Evolutionary conservation across 2,329 filamentous ascomycete species (phyloP).

Genomic region (Dichotomopilus funicola): DNA sequence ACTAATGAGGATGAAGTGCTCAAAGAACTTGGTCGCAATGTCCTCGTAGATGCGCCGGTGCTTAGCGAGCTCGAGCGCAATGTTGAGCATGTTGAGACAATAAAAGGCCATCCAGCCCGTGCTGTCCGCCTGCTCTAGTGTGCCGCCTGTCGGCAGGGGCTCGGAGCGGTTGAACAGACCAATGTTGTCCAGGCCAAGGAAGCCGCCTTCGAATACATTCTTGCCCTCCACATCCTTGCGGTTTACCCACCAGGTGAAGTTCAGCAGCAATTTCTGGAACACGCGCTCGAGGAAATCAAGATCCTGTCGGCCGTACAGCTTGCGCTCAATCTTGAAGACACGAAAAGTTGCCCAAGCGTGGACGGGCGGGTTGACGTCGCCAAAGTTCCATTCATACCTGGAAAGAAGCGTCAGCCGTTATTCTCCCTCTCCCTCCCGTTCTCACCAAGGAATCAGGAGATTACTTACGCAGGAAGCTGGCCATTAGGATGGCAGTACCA

Average conservation of each 20-base stretch:
- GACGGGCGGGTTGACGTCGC: conserved; percentile 92
- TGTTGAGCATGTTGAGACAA: conserved; percentile 94
- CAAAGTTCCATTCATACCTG: conserved; percentile 90
- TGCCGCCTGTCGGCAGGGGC: conserved; percentile 85
- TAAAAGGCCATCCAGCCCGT: conserved; percentile 99
- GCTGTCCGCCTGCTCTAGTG: conserved; percentile 92
- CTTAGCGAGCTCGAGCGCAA: conserved; percentile 89
- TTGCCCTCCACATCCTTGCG: conserved; percentile 91
- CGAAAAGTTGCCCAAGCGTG: conserved; percentile 95
- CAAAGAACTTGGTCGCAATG: conserved; percentile 96
- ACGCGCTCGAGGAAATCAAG: conserved; percentile 92
- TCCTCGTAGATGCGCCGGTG: conserved; percentile 94
- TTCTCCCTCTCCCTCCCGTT: conserved; percentile 5
- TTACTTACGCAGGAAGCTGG: conserved; percentile 73
- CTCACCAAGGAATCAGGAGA: background rate
- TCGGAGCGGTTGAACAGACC: conserved; percentile 96
- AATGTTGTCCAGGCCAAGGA: conserved; percentile 93
- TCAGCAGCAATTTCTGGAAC: conserved; percentile 90
- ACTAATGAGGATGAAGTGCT: conserved; percentile 96
- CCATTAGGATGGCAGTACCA: conserved; percentile 99
- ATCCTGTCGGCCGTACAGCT: conserved; percentile 91
- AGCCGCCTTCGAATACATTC: conserved; percentile 95
- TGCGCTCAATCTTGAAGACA: conserved; percentile 96
- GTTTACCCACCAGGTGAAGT: conserved; percentile 99
- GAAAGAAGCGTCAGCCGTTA: background rate